Evolutionary conservation across 1,284 basidiomycete genomes (phyloP), one percentile per base, ranked within the genome.

Genomic region (Apiotrichum akiyoshidainum): DNA sequence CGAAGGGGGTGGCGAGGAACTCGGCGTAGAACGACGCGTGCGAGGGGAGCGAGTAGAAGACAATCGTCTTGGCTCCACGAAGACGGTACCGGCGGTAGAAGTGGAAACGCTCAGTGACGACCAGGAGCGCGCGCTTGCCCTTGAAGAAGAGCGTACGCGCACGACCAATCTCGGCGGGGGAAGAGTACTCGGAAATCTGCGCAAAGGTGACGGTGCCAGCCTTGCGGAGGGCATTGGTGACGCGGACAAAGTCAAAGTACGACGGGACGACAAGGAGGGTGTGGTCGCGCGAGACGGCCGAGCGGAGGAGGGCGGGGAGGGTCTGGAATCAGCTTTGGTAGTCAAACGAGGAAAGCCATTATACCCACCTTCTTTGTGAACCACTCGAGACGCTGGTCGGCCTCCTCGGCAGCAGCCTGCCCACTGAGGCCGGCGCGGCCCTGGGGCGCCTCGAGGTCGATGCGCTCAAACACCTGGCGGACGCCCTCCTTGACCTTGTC

Each of bases 41-140:
- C 55, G 91, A 87, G 0, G 96, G 95, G 26, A 90, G 87, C 0
- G 85, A 87, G 72, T 98, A 99, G 78, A 97, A 99, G 33, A 98
- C 81, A 57, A 98, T 74, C 62, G 96, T 97, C 58, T 88, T 86
- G 54, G 93, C 89, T 10, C 95, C 96, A 65, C 94, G 82, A 49
- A 97, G 84, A 66, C 89, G 90, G 79, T 96, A 96, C 85, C 93
- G 83, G 61, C 91, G 85, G 83, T 94, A 99, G 75, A 99, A 99
- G 78, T 99, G 93, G 81, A 98, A 97, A 21, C 96, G 86, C 75
- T 99, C 96, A 60, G 91, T 97, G 66, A 98, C 82, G 62, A 99
- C 81, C 22, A 99, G 76, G 80, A 98, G 90, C 0, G 87, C 81
- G 67, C 88, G 92, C 69, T 89, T 88, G 54, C 90, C 91, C 45